Evolutionary conservation across 2,329 filamentous ascomycete species (phyloP), one percentile per base, ranked within the genome.

Genomic region (Penicillium sp.): DNA sequence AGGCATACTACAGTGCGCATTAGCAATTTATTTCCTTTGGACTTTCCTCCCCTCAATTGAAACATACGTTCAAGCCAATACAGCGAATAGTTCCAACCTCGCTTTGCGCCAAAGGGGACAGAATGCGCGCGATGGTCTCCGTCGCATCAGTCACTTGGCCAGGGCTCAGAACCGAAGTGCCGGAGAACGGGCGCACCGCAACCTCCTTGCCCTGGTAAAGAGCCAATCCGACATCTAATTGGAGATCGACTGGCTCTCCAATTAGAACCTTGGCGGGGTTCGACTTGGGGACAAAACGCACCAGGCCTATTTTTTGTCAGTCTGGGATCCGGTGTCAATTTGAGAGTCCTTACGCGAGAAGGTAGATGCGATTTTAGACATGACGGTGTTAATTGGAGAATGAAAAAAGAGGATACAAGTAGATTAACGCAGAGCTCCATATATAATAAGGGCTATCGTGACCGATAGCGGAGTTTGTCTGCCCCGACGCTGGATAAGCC

Each of bases 31-130:
- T 12, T 32, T 16, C 8, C 16, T 13, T 40, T 21, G 6, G 7
- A 47, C 16, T 6, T 25, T 44, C 12, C 29, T 10, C 4, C 13
- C 9, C 6, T 32, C 3, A 1, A 23, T 16, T 0, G 15, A 25
- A 5, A 64, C 71, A 58, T 64, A 78, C 78, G 57, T 86, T 85
- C 57, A 86, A 61, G 0, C 83, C 82, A 57, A 86, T 81, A 62
- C 83, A 84, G 44, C 82, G 76, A 49, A 86, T 82, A 0, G 81
- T 80, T 25, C 82, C 82, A 47, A 82, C 78, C 60, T 84, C 80
- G 21, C 65, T 64, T 51, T 72, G 68, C 1, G 77, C 65, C 23
- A 83, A 60, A 8, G 81, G 81, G 3, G 82, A 82, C 39, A 86
- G 72, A 15, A 86, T 65, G 4, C 75, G 66, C 35, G 62, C 62